Base-by-base conservation (phyloP, 2,329 filamentous ascomycete species). In the Xylaria sp. region DNA sequence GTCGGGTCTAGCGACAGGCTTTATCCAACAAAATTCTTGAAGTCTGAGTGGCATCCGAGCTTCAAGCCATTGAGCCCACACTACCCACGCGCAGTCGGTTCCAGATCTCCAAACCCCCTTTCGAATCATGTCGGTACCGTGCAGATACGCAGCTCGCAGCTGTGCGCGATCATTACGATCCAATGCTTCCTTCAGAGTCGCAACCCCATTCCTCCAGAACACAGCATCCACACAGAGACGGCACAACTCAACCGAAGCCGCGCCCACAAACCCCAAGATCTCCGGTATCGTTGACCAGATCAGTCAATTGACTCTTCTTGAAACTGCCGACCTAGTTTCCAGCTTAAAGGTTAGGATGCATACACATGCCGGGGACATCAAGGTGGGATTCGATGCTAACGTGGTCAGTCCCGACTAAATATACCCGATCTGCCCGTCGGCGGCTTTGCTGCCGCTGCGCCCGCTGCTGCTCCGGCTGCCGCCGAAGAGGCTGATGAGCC, bases 391-490 rank as follows among this genome's bases (percentile, higher is more conserved):
- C 43, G 32, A 23, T 67, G 53, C 72, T 75, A 66, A 72, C 43
- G 39, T 63, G 72, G 12, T 43, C 78, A 98, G 96, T 90, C 90
- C 78, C 93, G 92, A 79, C 89, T 99, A 71, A 99, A 99, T 83
- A 98, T 99, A 79, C 97, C 96, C 80, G 96, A 99, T 78, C 91
- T 98, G 83, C 96, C 96, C 70, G 90, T 98, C 74, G 95, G 95
- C 74, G 94, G 93, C 70, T 97, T 97, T 81, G 90, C 92, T 71
- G 91, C 91, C 63, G 90, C 88, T 63, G 84, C 88, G 55, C 84
- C 90, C 34, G 87, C 85, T 56, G 84, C 83, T 10, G 84, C 89
- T 6, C 18, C 65, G 0, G 87, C 90, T 23, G 87, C 90, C 18
- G 87, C 84, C 25, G 89, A 94, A 80, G 94, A 96, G 79, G 92